Evolutionary conservation across 192 early-diverging fungal genomes (phyloP).

Genomic region (Backusella australiensis): DNA sequence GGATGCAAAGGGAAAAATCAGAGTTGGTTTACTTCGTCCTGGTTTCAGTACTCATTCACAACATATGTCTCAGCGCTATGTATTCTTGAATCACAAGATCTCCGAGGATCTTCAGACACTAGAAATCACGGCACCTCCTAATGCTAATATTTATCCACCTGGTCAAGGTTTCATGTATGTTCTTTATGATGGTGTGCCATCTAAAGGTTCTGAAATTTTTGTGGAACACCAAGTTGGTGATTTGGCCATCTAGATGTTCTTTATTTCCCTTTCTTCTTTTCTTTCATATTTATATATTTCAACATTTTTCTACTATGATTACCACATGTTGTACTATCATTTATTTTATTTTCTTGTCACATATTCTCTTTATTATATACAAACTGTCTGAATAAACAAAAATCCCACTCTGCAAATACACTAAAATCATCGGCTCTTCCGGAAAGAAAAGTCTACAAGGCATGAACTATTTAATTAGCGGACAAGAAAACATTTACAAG

Average conservation of each 20-base stretch:
- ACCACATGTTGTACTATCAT: neutral
- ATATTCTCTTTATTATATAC: neutral
- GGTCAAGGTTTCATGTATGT: constrained; percentile 50
- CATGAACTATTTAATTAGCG: neutral
- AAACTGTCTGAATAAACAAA: neutral
- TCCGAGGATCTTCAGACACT: constrained; percentile 27
- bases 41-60: constrained; percentile 55
- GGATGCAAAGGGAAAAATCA: constrained; percentile 24
- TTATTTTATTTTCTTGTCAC: neutral
- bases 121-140: constrained; percentile 44
- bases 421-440: neutral
- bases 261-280: neutral
- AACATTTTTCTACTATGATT: neutral
- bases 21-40: constrained; percentile 41
- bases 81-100: constrained; percentile 31
- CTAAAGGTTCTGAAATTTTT: constrained; percentile 20
- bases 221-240: constrained; percentile 11
- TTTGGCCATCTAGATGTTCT: neutral
- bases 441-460: neutral
- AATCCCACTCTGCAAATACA: neutral
- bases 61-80: constrained; percentile 53
- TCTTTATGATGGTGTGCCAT: constrained; percentile 48
- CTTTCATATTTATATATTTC: neutral
- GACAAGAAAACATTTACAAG: neutral
- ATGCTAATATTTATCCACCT: constrained; percentile 52